phyloP scores from a whole-genome alignment of 2,329 filamentous ascomycete genomes.

The Tolypocladium tropicale region DNA sequence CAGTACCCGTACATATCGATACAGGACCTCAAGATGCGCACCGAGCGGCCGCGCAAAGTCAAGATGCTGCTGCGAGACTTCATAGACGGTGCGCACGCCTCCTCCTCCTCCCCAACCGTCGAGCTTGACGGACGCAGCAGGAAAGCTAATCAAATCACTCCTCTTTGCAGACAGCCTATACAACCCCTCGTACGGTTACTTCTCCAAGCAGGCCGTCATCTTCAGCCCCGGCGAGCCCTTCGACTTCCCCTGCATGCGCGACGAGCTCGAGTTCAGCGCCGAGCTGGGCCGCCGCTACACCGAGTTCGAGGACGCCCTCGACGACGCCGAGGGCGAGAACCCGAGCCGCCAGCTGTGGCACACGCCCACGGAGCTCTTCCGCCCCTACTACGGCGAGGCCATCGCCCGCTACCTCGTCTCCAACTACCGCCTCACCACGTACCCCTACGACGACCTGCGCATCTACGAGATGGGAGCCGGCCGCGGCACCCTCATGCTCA shows the following conservation, averaged over 20 bases:
- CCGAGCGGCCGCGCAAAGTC: slow-evolving; percentile 70
- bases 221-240: slow-evolving; percentile 90
- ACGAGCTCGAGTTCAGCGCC: slow-evolving; percentile 77
- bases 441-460: slow-evolving; percentile 91
- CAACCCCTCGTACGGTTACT: slow-evolving; percentile 91
- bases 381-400: slow-evolving; percentile 92
- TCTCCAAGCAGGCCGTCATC: slow-evolving; percentile 92
- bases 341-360: slow-evolving; percentile 90
- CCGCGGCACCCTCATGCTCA: slow-evolving; percentile 95
- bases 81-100: slow-evolving; percentile 63
- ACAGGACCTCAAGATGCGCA: slow-evolving; percentile 61
- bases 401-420: slow-evolving; percentile 92
- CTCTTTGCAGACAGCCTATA: slow-evolving; percentile 70
- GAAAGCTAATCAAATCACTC: slow-evolving; percentile 7
- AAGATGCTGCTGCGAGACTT: slow-evolving; percentile 98
- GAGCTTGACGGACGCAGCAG: neutral
- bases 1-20: slow-evolving; percentile 78
- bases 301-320: slow-evolving; percentile 81
- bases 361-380: slow-evolving; percentile 93
- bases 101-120: neutral
- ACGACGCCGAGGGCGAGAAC: slow-evolving; percentile 54
- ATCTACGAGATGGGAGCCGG: slow-evolving; percentile 99
- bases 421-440: slow-evolving; percentile 90
- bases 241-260: slow-evolving; percentile 68
- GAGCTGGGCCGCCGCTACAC: slow-evolving; percentile 71